Percentiles rank a stretch among this genome's conserved stretches.
Conservation (phyloP, 176 grass and related monocot species). For the Avena atlantica region DNA sequence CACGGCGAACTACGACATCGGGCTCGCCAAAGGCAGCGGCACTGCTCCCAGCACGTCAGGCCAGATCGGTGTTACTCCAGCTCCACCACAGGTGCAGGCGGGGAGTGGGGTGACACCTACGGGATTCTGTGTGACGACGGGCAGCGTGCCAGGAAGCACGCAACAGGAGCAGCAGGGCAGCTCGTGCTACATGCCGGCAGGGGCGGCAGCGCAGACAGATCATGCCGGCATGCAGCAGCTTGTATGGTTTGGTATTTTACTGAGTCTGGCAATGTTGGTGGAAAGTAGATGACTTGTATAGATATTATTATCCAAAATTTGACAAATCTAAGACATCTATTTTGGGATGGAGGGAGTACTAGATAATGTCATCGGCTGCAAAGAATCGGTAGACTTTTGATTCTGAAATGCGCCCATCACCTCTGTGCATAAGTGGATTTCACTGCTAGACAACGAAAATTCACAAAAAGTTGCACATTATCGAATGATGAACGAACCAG, state of each 20-base stretch:
- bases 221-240: neutral
- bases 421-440: conserved; percentile 27
- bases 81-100: conserved; percentile 49
- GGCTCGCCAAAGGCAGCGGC: conserved; percentile 50
- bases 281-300: conserved; percentile 14
- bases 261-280: conserved; percentile 18
- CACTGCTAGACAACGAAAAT: neutral
- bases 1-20: conserved; percentile 78
- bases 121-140: conserved; percentile 50
- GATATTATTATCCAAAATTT: too few relatives aligned
- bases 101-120: conserved; percentile 22
- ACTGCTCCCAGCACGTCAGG: conserved; percentile 5
- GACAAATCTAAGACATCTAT: too few relatives aligned
- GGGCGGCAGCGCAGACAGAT: conserved; percentile 20
- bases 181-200: conserved; percentile 52
- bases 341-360: too few relatives aligned
- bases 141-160: conserved; percentile 40
- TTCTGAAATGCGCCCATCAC: neutral
- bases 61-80: conserved; percentile 31
- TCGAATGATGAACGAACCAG: neutral
- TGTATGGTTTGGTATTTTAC: conserved; percentile 35
- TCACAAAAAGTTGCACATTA: neutral
- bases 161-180: conserved; percentile 36
- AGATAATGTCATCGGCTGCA: neutral
- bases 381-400: neutral